Conservation (phyloP, 2,329 filamentous ascomycete genomes). For the Colletotrichum costaricense region DNA sequence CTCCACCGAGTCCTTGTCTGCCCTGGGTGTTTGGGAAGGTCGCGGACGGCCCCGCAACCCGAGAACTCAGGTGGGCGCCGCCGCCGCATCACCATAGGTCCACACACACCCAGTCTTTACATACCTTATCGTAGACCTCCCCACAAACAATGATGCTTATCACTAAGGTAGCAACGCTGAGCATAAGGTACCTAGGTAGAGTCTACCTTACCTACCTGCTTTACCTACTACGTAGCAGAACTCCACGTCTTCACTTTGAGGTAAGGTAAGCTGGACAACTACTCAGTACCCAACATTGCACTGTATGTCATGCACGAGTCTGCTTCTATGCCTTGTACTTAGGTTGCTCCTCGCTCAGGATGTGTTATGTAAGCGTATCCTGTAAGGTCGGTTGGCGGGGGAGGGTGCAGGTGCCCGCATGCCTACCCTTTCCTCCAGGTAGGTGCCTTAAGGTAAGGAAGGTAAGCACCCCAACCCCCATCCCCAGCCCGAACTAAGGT, state of each 20-base stretch:
- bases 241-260: no score
- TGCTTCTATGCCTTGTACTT: no score
- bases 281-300: no score
- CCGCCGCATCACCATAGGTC: not conserved
- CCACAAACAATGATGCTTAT: not conserved
- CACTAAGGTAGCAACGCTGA: not conserved
- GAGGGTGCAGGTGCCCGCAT: not conserved
- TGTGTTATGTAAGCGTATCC: not conserved
- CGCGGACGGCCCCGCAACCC: not conserved
- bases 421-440: no score
- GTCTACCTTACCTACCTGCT: not conserved
- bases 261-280: no score
- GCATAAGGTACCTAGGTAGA: not conserved
- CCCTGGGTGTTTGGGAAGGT: not conserved
- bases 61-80: not conserved
- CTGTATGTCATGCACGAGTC: no score
- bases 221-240: no score
- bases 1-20: not conserved
- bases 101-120: not conserved
- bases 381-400: no score
- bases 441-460: no score
- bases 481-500: not conserved
- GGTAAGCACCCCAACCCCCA: not conserved
- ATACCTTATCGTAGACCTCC: not conserved
- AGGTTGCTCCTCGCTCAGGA: no score